Conservation (phyloP, 345 rosid genomes). For the Ceriops zippeliana region DNA sequence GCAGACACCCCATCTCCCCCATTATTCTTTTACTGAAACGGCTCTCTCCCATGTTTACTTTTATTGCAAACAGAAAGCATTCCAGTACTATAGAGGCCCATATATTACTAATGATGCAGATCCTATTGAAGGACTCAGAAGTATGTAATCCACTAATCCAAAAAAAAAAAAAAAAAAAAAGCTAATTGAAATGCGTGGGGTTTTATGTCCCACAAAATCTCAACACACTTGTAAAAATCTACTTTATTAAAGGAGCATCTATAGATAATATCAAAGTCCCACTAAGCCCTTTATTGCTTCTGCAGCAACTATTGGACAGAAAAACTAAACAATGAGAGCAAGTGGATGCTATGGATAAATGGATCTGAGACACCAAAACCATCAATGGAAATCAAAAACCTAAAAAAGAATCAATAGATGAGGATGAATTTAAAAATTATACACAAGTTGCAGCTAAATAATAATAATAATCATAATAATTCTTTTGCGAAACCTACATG, state of each 20-base stretch:
- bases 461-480: background rate
- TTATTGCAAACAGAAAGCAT: constrained; percentile 5
- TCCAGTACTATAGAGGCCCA: background rate
- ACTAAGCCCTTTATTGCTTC: constrained; percentile 18
- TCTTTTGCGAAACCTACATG: constrained; percentile 18
- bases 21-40: background rate
- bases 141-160: background rate
- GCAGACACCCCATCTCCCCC: background rate
- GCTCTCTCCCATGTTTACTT: too few relatives aligned
- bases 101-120: constrained; percentile 1
- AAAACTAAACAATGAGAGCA: constrained; percentile 3
- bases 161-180: background rate
- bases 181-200: constrained; percentile 4
- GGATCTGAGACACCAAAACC: background rate
- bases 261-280: background rate
- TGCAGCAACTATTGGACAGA: constrained; percentile 16
- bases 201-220: constrained; percentile 8
- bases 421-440: background rate
- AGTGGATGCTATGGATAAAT: background rate
- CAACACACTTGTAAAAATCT: background rate
- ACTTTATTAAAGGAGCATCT: constrained; percentile 11
- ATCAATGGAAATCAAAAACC: background rate
- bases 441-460: constrained; percentile 14
- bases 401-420: background rate
- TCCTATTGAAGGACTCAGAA: background rate